These are phyloP conservation scores for Vaccinium darrowii DNA, from an alignment of 148 eudicot genomes.

Conservation along the genomic window DNA sequence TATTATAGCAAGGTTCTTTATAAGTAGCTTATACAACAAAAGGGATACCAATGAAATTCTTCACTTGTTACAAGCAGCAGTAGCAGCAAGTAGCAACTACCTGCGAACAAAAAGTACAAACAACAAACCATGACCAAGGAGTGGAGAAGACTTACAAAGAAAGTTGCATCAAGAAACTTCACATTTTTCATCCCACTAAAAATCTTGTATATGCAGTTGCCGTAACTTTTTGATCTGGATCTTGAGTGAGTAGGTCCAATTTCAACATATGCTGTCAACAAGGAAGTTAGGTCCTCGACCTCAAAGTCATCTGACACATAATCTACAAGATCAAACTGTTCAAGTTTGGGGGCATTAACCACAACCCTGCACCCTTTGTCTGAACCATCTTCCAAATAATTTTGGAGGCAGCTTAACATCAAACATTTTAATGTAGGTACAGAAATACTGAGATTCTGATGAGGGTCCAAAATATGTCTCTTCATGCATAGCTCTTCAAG, in stretches of 20 bases:
- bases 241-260: not conserved
- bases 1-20: too few relatives aligned
- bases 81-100: not conserved
- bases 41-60: not conserved
- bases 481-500: not conserved
- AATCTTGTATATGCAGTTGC: not conserved
- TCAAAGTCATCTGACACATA: not conserved
- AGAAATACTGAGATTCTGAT: not conserved
- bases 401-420: not conserved
- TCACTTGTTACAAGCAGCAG: not conserved
- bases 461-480: not conserved
- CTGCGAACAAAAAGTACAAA: not conserved
- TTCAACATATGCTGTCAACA: not conserved
- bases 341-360: not conserved
- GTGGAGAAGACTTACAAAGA: not conserved
- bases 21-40: not conserved
- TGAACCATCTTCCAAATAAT: not conserved
- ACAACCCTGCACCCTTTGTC: not conserved
- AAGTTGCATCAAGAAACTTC: slow-evolving; percentile 5
- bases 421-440: not conserved
- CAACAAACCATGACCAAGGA: not conserved
- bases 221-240: not conserved
- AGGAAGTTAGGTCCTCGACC: not conserved
- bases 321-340: not conserved
- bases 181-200: slow-evolving; percentile 6